These are phyloP conservation scores for Colletotrichum tabaci DNA, from an alignment of 2,329 filamentous ascomycete genomes.

Conservation along the genomic window DNA sequence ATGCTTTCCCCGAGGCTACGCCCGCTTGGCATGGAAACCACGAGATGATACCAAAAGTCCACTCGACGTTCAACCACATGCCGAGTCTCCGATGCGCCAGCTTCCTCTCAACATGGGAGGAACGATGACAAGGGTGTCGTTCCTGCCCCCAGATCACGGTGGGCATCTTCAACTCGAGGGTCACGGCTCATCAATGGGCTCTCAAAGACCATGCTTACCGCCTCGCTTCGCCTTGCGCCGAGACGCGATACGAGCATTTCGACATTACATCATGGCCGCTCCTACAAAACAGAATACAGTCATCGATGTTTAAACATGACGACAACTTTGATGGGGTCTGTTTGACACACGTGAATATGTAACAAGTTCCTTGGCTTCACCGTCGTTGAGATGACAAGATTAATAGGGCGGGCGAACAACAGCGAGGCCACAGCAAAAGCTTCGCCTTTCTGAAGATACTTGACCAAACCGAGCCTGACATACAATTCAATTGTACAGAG, in stretches of 20 bases:
- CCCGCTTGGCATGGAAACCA: background rate
- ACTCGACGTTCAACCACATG: slow-evolving; percentile 18
- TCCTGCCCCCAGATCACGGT: slow-evolving; percentile 33
- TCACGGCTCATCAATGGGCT: slow-evolving; percentile 23
- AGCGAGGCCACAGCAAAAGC: slow-evolving; percentile 17
- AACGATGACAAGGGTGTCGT: slow-evolving; percentile 21
- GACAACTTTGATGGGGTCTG: background rate
- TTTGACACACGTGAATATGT: slow-evolving; percentile 7
- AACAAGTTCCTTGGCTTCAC: slow-evolving; percentile 10
- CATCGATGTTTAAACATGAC: slow-evolving; percentile 12
- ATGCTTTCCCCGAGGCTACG: background rate
- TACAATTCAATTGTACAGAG: too few species aligned
- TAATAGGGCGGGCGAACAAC: slow-evolving; percentile 7
- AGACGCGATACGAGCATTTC: background rate
- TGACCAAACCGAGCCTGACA: background rate
- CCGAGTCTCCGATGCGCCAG: slow-evolving; percentile 31
- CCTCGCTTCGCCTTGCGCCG: slow-evolving; percentile 12
- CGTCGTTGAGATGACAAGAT: slow-evolving; percentile 29
- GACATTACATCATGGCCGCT: slow-evolving; percentile 18
- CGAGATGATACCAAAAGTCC: slow-evolving; percentile 14
- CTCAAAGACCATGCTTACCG: slow-evolving; percentile 27
- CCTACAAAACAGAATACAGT: background rate
- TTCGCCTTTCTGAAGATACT: slow-evolving; percentile 7
- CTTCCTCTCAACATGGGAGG: slow-evolving; percentile 18
- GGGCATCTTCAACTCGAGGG: slow-evolving; percentile 14